Evolutionary conservation across 768 basidiomycete genomes (phyloP).

Genomic region (Tylopilus sp.): DNA sequence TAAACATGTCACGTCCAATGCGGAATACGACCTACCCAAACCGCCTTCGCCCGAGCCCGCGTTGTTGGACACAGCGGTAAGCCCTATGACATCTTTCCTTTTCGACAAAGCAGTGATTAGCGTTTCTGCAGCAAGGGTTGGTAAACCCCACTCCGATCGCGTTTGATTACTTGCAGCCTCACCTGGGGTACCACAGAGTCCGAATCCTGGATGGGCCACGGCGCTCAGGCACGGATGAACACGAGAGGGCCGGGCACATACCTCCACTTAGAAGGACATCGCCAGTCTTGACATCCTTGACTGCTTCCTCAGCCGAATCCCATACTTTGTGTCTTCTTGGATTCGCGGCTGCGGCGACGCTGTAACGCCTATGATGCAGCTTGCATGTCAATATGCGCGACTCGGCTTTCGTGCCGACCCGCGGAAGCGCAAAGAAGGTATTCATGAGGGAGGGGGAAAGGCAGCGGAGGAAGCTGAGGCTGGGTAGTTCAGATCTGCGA

Average conservation of each 20-base stretch:
- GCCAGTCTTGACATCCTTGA: slow-evolving; percentile 78
- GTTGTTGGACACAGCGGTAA: slow-evolving; percentile 86
- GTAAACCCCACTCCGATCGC: not conserved
- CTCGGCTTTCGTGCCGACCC: slow-evolving; percentile 4
- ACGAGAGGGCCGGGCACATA: slow-evolving; percentile 37
- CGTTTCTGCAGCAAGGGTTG: slow-evolving; percentile 51
- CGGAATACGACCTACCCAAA: slow-evolving; percentile 44
- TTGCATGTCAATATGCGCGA: slow-evolving; percentile 2
- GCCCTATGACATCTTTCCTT: slow-evolving; percentile 61
- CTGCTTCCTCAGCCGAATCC: slow-evolving; percentile 73
- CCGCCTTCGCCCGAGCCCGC: slow-evolving; percentile 68
- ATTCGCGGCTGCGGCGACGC: not conserved
- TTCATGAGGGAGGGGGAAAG: not conserved
- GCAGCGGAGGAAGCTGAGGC: not conserved
- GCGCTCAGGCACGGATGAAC: not conserved
- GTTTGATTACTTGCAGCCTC: slow-evolving; percentile 3
- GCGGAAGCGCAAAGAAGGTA: slow-evolving; percentile 4
- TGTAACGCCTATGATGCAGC: slow-evolving; percentile 3
- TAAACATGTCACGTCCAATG: not conserved
- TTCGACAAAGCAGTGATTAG: slow-evolving; percentile 71
- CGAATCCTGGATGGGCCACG: slow-evolving; percentile 59
- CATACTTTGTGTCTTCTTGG: slow-evolving; percentile 56
- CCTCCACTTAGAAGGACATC: slow-evolving; percentile 77
- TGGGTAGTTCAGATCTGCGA: not conserved
- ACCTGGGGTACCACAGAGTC: slow-evolving; percentile 84